Evolutionary conservation across 305 asterid genomes (phyloP).

Genomic region (Fraxinus baroniana): DNA sequence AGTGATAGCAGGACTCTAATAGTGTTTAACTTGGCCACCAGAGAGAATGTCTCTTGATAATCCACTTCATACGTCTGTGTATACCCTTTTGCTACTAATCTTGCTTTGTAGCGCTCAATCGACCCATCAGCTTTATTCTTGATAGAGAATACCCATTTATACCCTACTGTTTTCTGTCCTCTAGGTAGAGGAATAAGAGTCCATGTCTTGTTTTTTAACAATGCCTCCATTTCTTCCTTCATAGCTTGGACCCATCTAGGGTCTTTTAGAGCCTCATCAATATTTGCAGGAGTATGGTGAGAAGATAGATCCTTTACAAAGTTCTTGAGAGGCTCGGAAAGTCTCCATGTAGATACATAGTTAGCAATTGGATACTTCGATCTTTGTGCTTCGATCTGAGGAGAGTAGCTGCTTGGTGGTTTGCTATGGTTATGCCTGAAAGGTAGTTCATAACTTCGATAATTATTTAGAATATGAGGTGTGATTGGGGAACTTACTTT

Average conservation of each 20-base stretch:
- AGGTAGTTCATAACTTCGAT: background rate
- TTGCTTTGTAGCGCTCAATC: no score
- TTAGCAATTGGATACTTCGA: background rate
- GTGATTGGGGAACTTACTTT: background rate
- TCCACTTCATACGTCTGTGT: no score
- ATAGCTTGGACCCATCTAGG: background rate
- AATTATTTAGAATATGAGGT: background rate
- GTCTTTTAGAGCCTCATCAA: background rate
- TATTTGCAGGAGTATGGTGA: background rate
- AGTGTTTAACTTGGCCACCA: no score
- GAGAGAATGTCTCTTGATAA: no score
- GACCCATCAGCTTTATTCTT: no score
- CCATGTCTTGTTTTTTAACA: background rate
- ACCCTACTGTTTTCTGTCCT: background rate
- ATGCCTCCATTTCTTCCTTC: constrained; percentile 1
- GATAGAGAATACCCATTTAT: no score
- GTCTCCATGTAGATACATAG: background rate
- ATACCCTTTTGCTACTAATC: no score
- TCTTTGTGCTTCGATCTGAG: background rate
- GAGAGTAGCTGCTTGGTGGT: background rate
- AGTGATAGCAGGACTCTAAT: no score
- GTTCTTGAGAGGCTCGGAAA: background rate
- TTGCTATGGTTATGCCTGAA: background rate
- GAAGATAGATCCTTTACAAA: background rate
- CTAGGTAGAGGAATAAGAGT: background rate